Conservation (phyloP, 495 filamentous ascomycete genomes). For the Neurospora tetraspora region DNA sequence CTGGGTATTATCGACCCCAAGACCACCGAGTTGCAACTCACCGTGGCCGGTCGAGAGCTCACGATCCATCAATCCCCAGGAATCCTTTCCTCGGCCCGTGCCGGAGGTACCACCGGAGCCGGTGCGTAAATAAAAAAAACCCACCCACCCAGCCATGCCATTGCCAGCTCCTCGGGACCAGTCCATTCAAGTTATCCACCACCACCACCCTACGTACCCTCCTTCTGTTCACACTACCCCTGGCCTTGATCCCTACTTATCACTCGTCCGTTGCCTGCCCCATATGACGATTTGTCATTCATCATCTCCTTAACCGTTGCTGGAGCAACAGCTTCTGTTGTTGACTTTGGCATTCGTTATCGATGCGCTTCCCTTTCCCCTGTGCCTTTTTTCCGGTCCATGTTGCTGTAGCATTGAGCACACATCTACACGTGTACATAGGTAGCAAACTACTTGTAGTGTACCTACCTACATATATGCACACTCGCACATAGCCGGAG, state of each 20-base stretch:
- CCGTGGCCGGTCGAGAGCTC: slow-evolving; percentile 58
- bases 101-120: slow-evolving; percentile 84
- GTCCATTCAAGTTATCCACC: background rate
- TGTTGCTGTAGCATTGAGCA: background rate
- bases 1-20: slow-evolving; percentile 78
- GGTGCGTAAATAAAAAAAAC: slow-evolving; percentile 36
- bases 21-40: slow-evolving; percentile 53
- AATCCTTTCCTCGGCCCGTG: slow-evolving; percentile 64
- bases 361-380: background rate
- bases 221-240: background rate
- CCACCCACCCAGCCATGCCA: background rate
- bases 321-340: background rate
- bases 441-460: too few relatives aligned
- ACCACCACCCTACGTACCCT: background rate
- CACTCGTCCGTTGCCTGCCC: background rate
- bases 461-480: too few relatives aligned
- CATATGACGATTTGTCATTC: background rate
- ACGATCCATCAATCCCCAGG: slow-evolving; percentile 78
- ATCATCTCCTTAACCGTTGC: background rate
- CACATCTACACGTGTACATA: background rate
- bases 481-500: too few relatives aligned
- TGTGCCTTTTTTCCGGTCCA: background rate
- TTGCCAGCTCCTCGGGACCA: background rate
- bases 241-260: background rate
- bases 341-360: background rate